Base-by-base conservation (phyloP, 1,284 basidiomycete species). In the Puccinia brachypodii region DNA sequence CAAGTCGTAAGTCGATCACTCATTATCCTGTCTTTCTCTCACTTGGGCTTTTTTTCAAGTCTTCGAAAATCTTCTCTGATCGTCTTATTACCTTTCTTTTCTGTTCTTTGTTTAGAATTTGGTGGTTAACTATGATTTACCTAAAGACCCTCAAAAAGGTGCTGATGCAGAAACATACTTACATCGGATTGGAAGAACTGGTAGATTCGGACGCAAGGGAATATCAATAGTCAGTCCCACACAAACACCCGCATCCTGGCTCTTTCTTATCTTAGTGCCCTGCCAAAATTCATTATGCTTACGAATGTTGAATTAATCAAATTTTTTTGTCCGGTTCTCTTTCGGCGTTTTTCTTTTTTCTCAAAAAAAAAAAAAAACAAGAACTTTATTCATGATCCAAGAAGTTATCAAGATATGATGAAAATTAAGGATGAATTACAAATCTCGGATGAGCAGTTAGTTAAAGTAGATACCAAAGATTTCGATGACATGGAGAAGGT, bases 81-180 rank as follows among this genome's bases (percentile, higher is more conserved):
- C 22, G 22, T 50, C 47, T 50, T 11, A 50, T 33, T 6, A 58
- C 28, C 40, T n/a, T 28, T 8, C 25, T 62, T 31, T 33, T 62
- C 31, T 33, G 47, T 33, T 56, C 42, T 71, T 25, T 73, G 33
- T 56, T 33, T 64, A 81, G 79, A 81, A 81, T 40, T 81, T 81
- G 71, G 79, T 81, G 16, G 71, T 96, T 86, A 98, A 99, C 88
- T 99, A 99, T 87, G 97, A 99, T 87, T 90, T 99, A 75, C 97
- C 97, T 0, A 89, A 94, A 84, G 90, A 94, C 88, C 85, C 85
- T 19, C 87, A 88, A 31, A 86, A 87, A 33, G 88, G 88, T 87
- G 94, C 95, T 0, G 97, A 99, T 87, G 89, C 96, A 42, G 97
- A 99, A 89, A 99, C 96, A 0, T 99, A 99, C 87, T 92, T 99